Evolutionary conservation across 2,329 filamentous ascomycete species (phyloP), one percentile per base, ranked within the genome.

Genomic region (Fusarium sp.): DNA sequence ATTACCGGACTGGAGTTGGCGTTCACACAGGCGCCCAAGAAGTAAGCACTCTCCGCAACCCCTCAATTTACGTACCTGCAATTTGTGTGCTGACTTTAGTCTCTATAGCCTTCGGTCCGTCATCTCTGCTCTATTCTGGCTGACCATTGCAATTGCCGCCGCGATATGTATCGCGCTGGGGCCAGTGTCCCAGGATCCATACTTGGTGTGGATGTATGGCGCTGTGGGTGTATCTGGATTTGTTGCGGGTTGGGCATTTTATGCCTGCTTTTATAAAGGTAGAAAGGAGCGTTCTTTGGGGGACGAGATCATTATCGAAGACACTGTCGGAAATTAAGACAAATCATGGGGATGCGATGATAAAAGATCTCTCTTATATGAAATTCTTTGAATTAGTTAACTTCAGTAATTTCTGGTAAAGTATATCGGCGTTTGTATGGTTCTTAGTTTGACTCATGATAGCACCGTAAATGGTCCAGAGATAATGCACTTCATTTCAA

Each of bases 161-260:
- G 56, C 56, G 2, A 59, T 59, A 5, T 59, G 56, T 7, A 59
- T 56, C 17, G 50, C 56, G 0, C 31, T 59, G 0, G 50, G 56
- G 1, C 40, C 26, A 7, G 50, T 59, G 0, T 59, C 56, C 0
- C 50, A 56, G 10, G 56, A 59, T 6, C 50, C 56, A 3, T 59
- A 59, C 14, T 26, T 59, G 0, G 56, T 59, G 14, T 59, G 56
- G 56, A 59, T 59, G 56, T 59, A 59, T 57, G 56, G 31, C 2
- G 50, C 56, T 2, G 56, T 59, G 4, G 56, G 56, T 15, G 13
- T 57, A 2, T 56, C 56, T 5, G 56, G 50, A 0, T 59, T 59
- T 2, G 13, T 59, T 28, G 56, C 56, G 15, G 56, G 56, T 2
- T 56, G 50, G 10, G 3, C 11, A 7, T 59, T 59, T 24, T 59